Conservation (phyloP, 176 grass and related monocot species). For the Bothriochloa decipiens region DNA sequence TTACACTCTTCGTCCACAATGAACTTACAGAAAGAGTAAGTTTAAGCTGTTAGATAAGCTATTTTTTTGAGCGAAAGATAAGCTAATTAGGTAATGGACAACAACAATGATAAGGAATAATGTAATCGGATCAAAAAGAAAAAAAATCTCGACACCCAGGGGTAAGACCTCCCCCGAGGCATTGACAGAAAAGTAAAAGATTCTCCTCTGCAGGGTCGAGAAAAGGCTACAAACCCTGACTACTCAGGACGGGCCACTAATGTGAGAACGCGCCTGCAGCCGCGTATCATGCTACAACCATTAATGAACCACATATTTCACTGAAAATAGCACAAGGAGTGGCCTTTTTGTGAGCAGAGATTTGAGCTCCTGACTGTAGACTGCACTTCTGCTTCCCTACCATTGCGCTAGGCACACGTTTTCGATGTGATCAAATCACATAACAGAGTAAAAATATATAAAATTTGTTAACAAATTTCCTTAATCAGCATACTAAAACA, state of each 20-base stretch:
- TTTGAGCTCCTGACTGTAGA: background rate
- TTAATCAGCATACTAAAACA: constrained; percentile 19
- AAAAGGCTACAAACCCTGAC: background rate
- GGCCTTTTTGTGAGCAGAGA: background rate
- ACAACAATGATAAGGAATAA: background rate
- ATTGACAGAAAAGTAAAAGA: background rate
- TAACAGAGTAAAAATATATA: constrained; percentile 9
- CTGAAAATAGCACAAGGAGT: background rate
- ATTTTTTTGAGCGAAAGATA: background rate
- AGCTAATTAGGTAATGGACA: constrained; percentile 13
- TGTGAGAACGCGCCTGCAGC: background rate
- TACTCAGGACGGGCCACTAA: background rate
- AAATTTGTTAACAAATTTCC: constrained; percentile 11
- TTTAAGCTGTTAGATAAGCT: constrained; percentile 16
- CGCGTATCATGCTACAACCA: background rate
- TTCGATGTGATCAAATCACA: background rate
- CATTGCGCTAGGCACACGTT: background rate
- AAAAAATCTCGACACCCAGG: background rate
- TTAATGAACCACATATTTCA: background rate
- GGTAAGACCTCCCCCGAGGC: background rate
- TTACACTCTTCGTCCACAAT: constrained; percentile 1
- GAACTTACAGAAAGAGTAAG: background rate
- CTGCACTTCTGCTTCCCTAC: background rate
- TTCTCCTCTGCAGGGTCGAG: background rate
- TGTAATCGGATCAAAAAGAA: background rate